Conservation (phyloP, 768 basidiomycete species). For the Psilocybe sp. region DNA sequence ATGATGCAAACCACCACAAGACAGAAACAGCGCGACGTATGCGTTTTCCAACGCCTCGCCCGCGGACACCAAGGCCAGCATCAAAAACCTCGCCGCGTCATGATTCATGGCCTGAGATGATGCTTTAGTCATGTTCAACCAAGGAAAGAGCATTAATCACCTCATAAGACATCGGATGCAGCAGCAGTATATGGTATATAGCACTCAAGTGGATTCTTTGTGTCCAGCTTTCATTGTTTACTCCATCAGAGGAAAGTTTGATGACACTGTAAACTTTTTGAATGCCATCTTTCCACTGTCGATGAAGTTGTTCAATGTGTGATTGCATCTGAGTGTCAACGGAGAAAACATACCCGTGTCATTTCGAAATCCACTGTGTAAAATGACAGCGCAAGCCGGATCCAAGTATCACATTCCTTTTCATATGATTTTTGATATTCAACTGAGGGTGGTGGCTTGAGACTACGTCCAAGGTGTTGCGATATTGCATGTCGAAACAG, state of each 20-base stretch:
- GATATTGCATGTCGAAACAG: neutral
- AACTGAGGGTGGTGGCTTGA: slow-evolving; percentile 1
- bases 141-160: slow-evolving; percentile 33
- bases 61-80: slow-evolving; percentile 48
- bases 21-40: slow-evolving; percentile 54
- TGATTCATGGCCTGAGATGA: slow-evolving; percentile 39
- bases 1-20: slow-evolving; percentile 55
- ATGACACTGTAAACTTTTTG: slow-evolving; percentile 6
- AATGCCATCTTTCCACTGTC: neutral
- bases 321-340: neutral
- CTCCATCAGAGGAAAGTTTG: neutral
- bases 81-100: slow-evolving; percentile 50
- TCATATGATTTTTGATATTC: slow-evolving; percentile 1
- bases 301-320: neutral
- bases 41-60: slow-evolving; percentile 54
- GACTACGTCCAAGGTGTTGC: neutral
- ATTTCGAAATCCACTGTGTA: slow-evolving; percentile 48
- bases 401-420: slow-evolving; percentile 50
- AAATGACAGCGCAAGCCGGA: slow-evolving; percentile 76
- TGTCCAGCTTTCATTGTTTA: slow-evolving; percentile 31
- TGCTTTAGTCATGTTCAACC: neutral
- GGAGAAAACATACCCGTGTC: slow-evolving; percentile 20
- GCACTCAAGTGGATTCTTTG: slow-evolving; percentile 63
- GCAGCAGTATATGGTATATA: slow-evolving; percentile 46
- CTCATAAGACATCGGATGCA: slow-evolving; percentile 59